phyloP scores from a whole-genome alignment of 2,329 filamentous ascomycete genomes.

The Nigrospora sphaerica region DNA sequence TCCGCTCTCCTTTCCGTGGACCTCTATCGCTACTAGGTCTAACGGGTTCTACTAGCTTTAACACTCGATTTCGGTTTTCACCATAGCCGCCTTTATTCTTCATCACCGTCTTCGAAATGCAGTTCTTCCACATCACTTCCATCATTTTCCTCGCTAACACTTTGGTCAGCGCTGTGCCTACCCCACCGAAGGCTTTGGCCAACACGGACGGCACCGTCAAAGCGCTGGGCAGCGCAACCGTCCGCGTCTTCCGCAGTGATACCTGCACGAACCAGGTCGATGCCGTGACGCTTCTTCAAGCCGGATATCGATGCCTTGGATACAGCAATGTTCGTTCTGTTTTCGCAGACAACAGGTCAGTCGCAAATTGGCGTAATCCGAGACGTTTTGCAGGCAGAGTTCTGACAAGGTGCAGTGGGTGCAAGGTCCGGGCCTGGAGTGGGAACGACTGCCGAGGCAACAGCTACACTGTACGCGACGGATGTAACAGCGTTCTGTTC shows the following conservation, averaged over 20 bases:
- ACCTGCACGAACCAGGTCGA: not conserved
- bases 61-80: no score
- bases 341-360: not conserved
- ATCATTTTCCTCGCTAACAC: not conserved
- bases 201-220: not conserved
- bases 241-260: not conserved
- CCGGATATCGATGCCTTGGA: not conserved
- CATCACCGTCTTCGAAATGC: not conserved
- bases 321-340: not conserved
- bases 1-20: no score
- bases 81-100: no score
- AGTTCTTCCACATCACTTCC: not conserved
- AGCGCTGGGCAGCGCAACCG: not conserved
- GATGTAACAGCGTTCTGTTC: no score
- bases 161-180: not conserved
- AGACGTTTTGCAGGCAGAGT: no score
- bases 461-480: no score
- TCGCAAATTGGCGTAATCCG: not conserved
- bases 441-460: no score
- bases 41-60: no score
- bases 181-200: not conserved
- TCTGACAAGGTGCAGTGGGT: no score
- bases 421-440: no score
- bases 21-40: no score
- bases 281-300: not conserved